Evolutionary conservation across 306 rosid species (phyloP), one percentile per base, ranked within the genome.

Genomic region (Casuarina cunninghamiana): DNA sequence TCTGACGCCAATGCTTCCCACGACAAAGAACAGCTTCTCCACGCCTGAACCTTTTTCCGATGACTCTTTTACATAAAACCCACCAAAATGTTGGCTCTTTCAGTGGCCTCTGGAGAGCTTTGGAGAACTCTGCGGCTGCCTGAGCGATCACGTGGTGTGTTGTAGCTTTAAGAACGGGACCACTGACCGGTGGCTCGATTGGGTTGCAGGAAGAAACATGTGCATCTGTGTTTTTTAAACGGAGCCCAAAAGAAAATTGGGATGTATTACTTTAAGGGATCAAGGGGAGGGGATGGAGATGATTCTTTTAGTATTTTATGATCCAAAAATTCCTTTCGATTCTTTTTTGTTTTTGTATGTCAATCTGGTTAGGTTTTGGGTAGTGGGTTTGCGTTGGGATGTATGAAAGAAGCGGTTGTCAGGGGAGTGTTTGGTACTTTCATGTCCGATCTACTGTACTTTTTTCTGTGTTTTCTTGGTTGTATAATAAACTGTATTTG

Each of bases 131-230:
- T 89, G 82, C 69, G 43, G 78, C 75, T 79, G 79, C 82, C 87
- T 73, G 90, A 43, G 78, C 61, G 73, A 74, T 79, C 93, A 90
- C 91, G 90, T 92, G 90, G 74, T 82, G 83, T 87, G 90, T 87
- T 90, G 78, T 26, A 50, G 84, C 77, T 86, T 84, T 82, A 39
- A 84, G 50, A 76, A 87, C n/a, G 91, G 93, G 93, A 89, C 96
- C 90, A 84, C 89, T 84, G 81, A 72, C 87, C 83, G 81, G 53
- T 79, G 86, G 80, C 78, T 84, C 90, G 96, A 92, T 90, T 92
- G 93, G 75, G 55, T 77, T 85, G 87, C 86, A 83, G 88, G 89
- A 80, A 75, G 81, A 80, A 84, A 86, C 94, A 88, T 88, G 93
- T 85, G 97, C 92, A 78, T 50, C 67, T 80, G 84, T 83, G 78